Evolutionary conservation across 2,329 filamentous ascomycete genomes (phyloP).

Genomic region (Raffaelea arxii): DNA sequence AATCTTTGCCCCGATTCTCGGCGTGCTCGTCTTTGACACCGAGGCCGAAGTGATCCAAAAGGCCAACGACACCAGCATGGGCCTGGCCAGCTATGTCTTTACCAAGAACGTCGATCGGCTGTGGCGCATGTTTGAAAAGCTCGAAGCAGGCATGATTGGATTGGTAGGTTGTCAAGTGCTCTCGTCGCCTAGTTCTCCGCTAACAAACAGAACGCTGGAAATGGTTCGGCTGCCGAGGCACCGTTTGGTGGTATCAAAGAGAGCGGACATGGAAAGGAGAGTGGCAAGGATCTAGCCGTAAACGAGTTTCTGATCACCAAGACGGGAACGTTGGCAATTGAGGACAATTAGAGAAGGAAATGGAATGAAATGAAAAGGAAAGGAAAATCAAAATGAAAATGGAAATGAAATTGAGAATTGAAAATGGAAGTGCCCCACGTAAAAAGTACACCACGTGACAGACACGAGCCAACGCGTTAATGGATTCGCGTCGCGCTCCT

Average conservation of each 20-base stretch:
- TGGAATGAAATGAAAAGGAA: too few species aligned
- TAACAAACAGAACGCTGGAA: conserved; percentile 27
- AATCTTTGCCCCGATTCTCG: conserved; percentile 49
- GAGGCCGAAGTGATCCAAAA: conserved; percentile 43
- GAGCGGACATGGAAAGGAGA: conserved; percentile 36
- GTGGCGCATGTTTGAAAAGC: conserved; percentile 48
- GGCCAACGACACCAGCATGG: conserved; percentile 51
- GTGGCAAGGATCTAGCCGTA: conserved; percentile 36
- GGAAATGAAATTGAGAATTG: too few species aligned
- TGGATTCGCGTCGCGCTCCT: too few species aligned
- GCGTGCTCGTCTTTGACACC: conserved; percentile 44
- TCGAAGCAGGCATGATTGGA: conserved; percentile 44
- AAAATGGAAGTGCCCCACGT: too few species aligned
- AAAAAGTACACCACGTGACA: too few species aligned
- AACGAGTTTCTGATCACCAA: conserved; percentile 37
- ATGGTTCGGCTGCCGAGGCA: conserved; percentile 30
- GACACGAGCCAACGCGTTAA: too few species aligned
- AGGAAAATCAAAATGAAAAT: too few species aligned
- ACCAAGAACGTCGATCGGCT: conserved; percentile 40
- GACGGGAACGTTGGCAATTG: conserved; percentile 32
- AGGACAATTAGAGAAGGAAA: conserved; percentile 20
- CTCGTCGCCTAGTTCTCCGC: background rate
- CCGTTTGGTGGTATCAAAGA: conserved; percentile 40
- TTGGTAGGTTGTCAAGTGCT: conserved; percentile 29
- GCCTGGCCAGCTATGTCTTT: conserved; percentile 33